Evolutionary conservation across 805 yeast species (phyloP), one percentile per base, ranked within the genome.

Genomic region (Saturnispora sekii): DNA sequence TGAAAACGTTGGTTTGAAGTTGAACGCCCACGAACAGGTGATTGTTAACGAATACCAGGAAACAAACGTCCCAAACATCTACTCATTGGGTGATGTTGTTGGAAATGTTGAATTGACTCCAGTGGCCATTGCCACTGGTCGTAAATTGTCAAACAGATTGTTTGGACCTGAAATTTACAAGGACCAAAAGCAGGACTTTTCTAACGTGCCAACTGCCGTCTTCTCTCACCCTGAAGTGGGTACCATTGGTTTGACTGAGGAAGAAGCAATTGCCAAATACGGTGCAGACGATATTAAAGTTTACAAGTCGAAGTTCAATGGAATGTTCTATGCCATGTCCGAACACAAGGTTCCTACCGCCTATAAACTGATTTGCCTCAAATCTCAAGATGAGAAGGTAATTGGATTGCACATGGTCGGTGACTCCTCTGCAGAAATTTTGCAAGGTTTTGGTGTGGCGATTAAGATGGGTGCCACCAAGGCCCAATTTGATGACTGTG

Each of bases 391-490:
- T 35, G 97, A 93, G 65, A 89, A 86, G 67, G 96, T 93, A 45
- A 94, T 93, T 49, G 99, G 99, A 28, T 68, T 93, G 54, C 98
- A 93, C 65, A 66, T 93, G 45, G 84, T 89, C 53, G 99, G 99
- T 50, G 97, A 89, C 58, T 67, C 77, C 8, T 78, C 93, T 43
- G 79, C 95, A 30, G 99, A 93, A 66, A 89, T 93, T 48, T 73
- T 93, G 56, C 99, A 93, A 72, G 99, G 98, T 33, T 93, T 93
- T 59, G 98, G 97, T 48, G 98, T 89, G 44, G 98, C 98, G 41
- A 70, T 93, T 52, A 89, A 89, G 69, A 93, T 93, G 98, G 99
- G 99, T 31, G 98, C 98, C 35, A 93, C 99, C 32, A 93, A 93
- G 72, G 77, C 77, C 38, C 97, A 93, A 64, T 93, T 93, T 53